Evolutionary conservation across 2,329 filamentous ascomycete species (phyloP).

Genomic region (Venturiaceae sp.): DNA sequence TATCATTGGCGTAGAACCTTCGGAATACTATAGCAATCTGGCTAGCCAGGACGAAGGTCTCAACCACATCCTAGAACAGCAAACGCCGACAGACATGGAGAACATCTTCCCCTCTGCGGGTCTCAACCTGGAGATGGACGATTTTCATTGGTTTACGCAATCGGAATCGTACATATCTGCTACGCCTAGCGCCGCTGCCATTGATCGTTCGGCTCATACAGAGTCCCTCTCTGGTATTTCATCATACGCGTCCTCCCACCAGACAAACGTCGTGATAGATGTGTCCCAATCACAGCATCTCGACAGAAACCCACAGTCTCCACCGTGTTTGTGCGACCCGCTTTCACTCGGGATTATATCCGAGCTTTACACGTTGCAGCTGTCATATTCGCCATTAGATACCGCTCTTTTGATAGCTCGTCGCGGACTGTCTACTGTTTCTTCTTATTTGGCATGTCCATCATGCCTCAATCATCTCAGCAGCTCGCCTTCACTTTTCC

Average conservation of each 20-base stretch:
- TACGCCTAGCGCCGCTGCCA: neutral
- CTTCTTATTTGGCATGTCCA: slow-evolving; percentile 4
- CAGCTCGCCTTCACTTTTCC: slow-evolving; percentile 2
- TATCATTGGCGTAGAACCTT: neutral
- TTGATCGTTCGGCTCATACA: neutral
- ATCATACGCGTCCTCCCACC: neutral
- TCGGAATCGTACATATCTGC: neutral
- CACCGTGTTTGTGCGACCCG: slow-evolving; percentile 6
- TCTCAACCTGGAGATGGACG: slow-evolving; percentile 5
- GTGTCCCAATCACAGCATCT: neutral
- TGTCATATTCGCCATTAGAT: slow-evolving; percentile 2
- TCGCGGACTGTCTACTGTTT: slow-evolving; percentile 3
- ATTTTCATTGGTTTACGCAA: slow-evolving; percentile 7
- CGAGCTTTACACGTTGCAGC: slow-evolving; percentile 6
- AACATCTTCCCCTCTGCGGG: neutral
- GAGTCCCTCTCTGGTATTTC: neutral
- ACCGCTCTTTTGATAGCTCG: slow-evolving; percentile 5
- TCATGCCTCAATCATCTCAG: slow-evolving; percentile 1
- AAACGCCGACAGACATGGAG: neutral
- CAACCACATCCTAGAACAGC: neutral
- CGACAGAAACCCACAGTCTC: neutral
- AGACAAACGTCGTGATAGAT: neutral
- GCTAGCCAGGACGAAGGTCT: neutral
- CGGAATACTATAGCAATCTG: neutral
- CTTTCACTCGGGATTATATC: slow-evolving; percentile 5